A percentile compares a stretch with the other conserved stretches of the same genome.
Evolutionary conservation across 805 yeast species (phyloP).

Genomic region (Pichia gijzeniarum): DNA sequence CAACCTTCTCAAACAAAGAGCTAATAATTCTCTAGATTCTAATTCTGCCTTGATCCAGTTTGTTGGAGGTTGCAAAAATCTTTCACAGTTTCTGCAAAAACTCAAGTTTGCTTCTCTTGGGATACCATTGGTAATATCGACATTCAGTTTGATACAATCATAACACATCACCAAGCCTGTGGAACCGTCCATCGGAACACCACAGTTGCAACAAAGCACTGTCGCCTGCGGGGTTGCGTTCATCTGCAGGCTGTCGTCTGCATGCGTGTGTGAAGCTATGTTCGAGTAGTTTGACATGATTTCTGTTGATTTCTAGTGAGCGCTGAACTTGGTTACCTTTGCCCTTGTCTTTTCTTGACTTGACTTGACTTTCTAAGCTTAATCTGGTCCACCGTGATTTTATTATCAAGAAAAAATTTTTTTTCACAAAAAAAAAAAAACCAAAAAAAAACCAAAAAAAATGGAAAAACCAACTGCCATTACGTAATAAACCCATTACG

Average conservation of each 20-base stretch:
- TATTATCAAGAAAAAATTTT: no score
- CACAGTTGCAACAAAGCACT: slow-evolving; percentile 96
- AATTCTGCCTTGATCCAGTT: slow-evolving; percentile 90
- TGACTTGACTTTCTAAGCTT: no score
- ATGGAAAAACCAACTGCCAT: no score
- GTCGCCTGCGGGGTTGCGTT: slow-evolving; percentile 50
- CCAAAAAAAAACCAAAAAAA: no score
- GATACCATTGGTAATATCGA: slow-evolving; percentile 88
- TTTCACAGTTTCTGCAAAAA: slow-evolving; percentile 95
- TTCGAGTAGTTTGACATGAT: slow-evolving; percentile 35
- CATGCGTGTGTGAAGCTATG: slow-evolving; percentile 29
- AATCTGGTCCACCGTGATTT: no score
- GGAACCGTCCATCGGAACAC: slow-evolving; percentile 96
- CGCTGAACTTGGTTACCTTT: no score
- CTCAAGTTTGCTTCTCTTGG: slow-evolving; percentile 92
- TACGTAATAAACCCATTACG: no score
- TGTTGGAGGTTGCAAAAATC: slow-evolving; percentile 89
- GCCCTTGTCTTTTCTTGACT: no score
- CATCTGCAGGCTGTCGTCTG: slow-evolving; percentile 1
- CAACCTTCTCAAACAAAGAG: slow-evolving; percentile 80
- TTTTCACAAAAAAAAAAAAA: no score
- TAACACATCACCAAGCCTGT: slow-evolving; percentile 90
- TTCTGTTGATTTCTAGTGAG: no score
- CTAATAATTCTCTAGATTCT: slow-evolving; percentile 88
- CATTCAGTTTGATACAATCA: slow-evolving; percentile 91